A percentile compares a stretch with the other conserved stretches of the same genome.
Evolutionary conservation across 1,284 basidiomycete genomes (phyloP).

Genomic region (Pseudomicrostroma phylloplanum): DNA sequence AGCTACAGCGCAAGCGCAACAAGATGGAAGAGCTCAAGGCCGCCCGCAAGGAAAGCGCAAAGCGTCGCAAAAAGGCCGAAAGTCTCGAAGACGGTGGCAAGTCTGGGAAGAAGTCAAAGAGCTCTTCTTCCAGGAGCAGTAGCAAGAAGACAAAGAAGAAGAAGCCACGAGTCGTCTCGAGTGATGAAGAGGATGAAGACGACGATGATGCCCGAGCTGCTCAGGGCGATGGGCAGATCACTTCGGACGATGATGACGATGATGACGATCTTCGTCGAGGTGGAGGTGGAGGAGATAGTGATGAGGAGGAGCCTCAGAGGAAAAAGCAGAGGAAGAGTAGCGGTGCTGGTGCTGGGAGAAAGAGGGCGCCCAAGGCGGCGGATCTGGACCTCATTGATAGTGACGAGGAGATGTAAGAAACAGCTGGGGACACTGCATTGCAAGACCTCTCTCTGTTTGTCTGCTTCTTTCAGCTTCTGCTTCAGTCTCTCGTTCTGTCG

Average conservation of each 20-base stretch:
- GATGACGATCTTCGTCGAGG: too few relatives aligned
- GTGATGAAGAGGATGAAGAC: not conserved
- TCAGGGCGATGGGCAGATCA: not conserved
- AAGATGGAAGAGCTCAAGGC: conserved; percentile 6
- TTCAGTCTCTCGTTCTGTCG: too few relatives aligned
- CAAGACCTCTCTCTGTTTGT: too few relatives aligned
- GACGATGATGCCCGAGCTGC: not conserved
- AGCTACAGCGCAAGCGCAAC: not conserved
- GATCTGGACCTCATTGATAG: conserved; percentile 5
- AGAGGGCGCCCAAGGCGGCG: not conserved
- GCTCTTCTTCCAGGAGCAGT: not conserved
- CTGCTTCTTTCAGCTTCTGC: too few relatives aligned
- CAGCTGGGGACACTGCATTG: too few relatives aligned
- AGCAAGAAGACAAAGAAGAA: not conserved
- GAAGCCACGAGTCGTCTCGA: not conserved
- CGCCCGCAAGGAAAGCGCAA: not conserved
- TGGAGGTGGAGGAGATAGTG: not conserved
- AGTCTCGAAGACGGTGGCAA: not conserved
- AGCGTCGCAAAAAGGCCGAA: not conserved
- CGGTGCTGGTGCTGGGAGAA: not conserved
- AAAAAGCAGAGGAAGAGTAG: not conserved
- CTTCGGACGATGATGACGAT: not conserved
- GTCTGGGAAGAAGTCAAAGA: conserved; percentile 5
- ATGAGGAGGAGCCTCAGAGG: not conserved
- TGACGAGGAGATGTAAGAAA: conserved; percentile 6